phyloP scores from a whole-genome alignment of 371 early-diverging fungal species.

The Mucor saturninus region DNA sequence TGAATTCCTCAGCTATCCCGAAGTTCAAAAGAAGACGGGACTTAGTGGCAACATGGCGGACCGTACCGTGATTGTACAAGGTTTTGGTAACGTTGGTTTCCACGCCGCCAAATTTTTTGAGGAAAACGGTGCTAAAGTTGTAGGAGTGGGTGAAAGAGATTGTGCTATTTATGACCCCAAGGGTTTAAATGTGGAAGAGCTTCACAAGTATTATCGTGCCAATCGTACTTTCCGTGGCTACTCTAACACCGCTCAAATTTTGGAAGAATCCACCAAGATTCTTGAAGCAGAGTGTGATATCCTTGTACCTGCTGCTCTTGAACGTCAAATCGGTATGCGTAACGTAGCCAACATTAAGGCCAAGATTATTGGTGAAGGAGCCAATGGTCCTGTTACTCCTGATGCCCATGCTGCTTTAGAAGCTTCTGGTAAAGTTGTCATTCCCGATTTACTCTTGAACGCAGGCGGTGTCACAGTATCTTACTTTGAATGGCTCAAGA shows the following conservation, averaged over 20 bases:
- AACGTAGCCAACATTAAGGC: constrained; percentile 83
- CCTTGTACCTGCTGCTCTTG: constrained; percentile 86
- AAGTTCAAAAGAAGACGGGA: constrained; percentile 78
- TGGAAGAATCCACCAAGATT: constrained; percentile 63
- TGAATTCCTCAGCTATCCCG: constrained; percentile 82
- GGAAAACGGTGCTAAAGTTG: constrained; percentile 82
- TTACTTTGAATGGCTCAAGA: constrained; percentile 88
- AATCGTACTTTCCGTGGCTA: constrained; percentile 76
- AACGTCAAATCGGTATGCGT: constrained; percentile 82
- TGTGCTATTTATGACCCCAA: constrained; percentile 69
- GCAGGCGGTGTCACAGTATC: constrained; percentile 91
- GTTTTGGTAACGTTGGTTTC: constrained; percentile 93
- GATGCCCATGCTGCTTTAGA: constrained; percentile 77
- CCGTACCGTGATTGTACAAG: constrained; percentile 78
- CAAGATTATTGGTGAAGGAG: constrained; percentile 88
- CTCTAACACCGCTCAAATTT: constrained; percentile 64
- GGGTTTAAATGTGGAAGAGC: constrained; percentile 77
- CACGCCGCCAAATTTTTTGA: constrained; percentile 90
- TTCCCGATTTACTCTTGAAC: constrained; percentile 85
- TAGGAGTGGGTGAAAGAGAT: constrained; percentile 82
- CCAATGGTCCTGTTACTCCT: constrained; percentile 89
- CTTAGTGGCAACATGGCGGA: constrained; percentile 73
- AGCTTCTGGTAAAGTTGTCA: constrained; percentile 68
- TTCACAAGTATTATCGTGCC: constrained; percentile 69
- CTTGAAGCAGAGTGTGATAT: constrained; percentile 87